Conservation (phyloP, 2,329 filamentous ascomycete species). For the Coniochaeta sp. region DNA sequence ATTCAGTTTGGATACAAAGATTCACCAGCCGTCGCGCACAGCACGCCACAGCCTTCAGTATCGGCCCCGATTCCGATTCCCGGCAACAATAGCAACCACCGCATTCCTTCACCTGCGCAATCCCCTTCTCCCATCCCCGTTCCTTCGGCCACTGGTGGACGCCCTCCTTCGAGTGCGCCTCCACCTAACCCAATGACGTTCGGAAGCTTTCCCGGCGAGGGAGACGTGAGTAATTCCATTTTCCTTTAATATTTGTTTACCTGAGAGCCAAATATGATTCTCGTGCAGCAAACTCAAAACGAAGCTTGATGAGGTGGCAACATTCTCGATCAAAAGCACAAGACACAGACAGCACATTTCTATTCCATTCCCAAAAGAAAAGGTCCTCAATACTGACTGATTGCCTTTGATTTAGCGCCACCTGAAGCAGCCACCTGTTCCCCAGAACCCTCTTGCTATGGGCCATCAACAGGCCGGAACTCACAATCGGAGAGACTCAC, state of each 20-base stretch:
- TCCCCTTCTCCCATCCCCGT: constrained; percentile 94
- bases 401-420: constrained; percentile 45
- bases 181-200: constrained; percentile 61
- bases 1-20: constrained; percentile 72
- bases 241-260: neutral
- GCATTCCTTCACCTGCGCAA: constrained; percentile 74
- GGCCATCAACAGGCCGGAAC: constrained; percentile 38
- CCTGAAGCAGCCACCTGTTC: constrained; percentile 56
- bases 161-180: constrained; percentile 62
- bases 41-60: constrained; percentile 51
- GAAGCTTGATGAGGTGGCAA: neutral
- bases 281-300: neutral
- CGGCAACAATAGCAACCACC: constrained; percentile 45
- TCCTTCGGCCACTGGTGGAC: constrained; percentile 82
- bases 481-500: constrained; percentile 81
- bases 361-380: neutral
- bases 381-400: constrained; percentile 11
- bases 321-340: neutral
- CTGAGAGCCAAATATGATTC: neutral
- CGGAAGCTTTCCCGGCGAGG: constrained; percentile 75
- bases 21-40: constrained; percentile 60
- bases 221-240: constrained; percentile 56
- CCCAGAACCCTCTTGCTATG: constrained; percentile 53
- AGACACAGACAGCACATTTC: neutral
- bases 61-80: constrained; percentile 57